Conservation (phyloP, 192 early-diverging fungal species). For the Rhizophagus clarus region DNA sequence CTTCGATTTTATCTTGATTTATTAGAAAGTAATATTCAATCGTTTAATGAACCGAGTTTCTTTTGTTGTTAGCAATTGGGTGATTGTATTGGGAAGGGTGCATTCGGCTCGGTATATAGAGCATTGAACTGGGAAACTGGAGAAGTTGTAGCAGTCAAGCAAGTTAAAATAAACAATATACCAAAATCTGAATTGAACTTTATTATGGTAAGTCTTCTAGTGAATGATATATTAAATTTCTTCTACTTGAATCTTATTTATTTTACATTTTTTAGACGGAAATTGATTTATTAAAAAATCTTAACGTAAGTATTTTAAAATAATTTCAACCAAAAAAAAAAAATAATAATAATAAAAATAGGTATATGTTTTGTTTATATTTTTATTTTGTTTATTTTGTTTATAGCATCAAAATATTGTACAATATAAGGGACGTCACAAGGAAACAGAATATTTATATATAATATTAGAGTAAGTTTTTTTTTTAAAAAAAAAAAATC, state of each 20-base stretch:
- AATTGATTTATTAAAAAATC: constrained; percentile 52
- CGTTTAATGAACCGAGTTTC: background rate
- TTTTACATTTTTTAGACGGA: constrained; percentile 48
- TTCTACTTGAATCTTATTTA: constrained; percentile 14
- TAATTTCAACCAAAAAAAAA: background rate
- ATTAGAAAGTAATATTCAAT: background rate
- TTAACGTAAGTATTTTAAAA: constrained; percentile 41
- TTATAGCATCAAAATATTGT: constrained; percentile 65
- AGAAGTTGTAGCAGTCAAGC: constrained; percentile 73
- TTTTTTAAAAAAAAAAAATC: background rate
- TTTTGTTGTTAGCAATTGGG: constrained; percentile 58
- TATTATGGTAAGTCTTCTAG: constrained; percentile 40
- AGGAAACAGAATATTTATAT: constrained; percentile 70
- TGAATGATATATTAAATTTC: background rate
- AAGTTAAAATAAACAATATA: constrained; percentile 58
- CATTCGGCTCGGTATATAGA: constrained; percentile 71
- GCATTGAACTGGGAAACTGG: constrained; percentile 68
- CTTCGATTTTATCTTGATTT: background rate
- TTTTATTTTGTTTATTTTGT: background rate
- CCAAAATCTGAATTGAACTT: constrained; percentile 40
- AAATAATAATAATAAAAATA: too few relatives aligned
- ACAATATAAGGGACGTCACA: constrained; percentile 75
- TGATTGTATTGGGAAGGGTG: constrained; percentile 74
- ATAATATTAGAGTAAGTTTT: constrained; percentile 84
- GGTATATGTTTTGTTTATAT: background rate